phyloP scores from a whole-genome alignment of 192 early-diverging fungal species.

The Polychytrium aggregatum region DNA sequence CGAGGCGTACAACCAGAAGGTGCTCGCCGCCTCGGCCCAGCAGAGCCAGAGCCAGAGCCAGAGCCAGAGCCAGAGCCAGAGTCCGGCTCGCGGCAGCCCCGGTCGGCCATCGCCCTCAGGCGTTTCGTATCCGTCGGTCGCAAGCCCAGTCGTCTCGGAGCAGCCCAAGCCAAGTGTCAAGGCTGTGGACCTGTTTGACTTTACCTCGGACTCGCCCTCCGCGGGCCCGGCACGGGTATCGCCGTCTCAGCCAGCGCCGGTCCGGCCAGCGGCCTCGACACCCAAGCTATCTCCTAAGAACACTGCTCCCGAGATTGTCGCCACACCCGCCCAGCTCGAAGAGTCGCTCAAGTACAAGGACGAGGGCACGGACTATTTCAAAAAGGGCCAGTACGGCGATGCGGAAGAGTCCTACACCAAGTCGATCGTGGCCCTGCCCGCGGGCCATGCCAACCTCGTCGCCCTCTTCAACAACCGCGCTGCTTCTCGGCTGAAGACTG shows the following conservation, averaged over 20 bases:
- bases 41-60: background rate
- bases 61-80: background rate
- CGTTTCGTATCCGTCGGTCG: too few relatives aligned
- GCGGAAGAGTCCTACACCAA: constrained; percentile 60
- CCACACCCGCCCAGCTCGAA: constrained; percentile 20
- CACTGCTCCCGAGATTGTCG: constrained; percentile 16
- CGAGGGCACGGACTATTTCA: constrained; percentile 72
- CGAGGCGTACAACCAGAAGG: background rate
- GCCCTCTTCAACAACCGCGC: constrained; percentile 79
- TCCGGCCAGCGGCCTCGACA: constrained; percentile 8
- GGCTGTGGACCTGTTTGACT: constrained; percentile 1
- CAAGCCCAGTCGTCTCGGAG: too few relatives aligned
- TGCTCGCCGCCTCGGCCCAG: too few relatives aligned
- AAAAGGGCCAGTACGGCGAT: constrained; percentile 79
- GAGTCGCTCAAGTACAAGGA: constrained; percentile 18
- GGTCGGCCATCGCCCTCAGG: too few relatives aligned
- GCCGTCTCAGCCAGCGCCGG: background rate
- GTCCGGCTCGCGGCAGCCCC: background rate
- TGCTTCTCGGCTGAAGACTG: constrained; percentile 65
- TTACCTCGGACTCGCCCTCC: background rate
- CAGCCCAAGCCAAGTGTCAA: constrained; percentile 1
- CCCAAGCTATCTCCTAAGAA: constrained; percentile 10
- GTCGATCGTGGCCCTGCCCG: constrained; percentile 53
- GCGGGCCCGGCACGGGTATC: background rate
- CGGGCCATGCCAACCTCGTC: constrained; percentile 46